Evolutionary conservation across 1,284 basidiomycete species (phyloP).

Genomic region (Fomitopsis palustris): DNA sequence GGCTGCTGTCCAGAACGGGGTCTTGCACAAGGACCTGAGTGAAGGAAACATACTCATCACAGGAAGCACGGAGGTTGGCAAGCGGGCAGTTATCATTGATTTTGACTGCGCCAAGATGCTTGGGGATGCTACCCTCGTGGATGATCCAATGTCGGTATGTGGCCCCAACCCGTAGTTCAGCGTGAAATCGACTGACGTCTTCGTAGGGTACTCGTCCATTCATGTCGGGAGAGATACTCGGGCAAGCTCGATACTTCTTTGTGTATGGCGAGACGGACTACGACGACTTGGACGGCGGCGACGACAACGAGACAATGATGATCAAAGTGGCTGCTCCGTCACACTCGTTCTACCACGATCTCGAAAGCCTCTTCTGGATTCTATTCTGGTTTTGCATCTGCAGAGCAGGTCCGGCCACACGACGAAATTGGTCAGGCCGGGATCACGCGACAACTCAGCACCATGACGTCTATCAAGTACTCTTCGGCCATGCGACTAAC

Average conservation of each 20-base stretch:
- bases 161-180: too few species aligned
- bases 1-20: not conserved
- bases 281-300: not conserved
- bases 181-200: not conserved
- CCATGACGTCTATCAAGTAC: too few species aligned
- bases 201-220: not conserved
- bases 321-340: not conserved
- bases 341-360: not conserved
- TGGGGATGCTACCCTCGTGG: not conserved
- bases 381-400: not conserved
- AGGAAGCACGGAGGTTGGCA: not conserved
- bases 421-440: too few species aligned
- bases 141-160: not conserved
- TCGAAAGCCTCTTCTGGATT: not conserved
- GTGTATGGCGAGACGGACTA: not conserved
- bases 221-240: not conserved
- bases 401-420: not conserved
- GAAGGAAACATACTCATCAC: not conserved
- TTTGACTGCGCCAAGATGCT: not conserved
- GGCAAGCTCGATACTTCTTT: not conserved
- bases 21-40: not conserved
- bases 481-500: too few species aligned
- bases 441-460: too few species aligned
- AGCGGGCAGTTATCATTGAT: not conserved
- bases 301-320: not conserved